Conservation (phyloP, 257 asterid species). For the Solanum lycopersicoides region DNA sequence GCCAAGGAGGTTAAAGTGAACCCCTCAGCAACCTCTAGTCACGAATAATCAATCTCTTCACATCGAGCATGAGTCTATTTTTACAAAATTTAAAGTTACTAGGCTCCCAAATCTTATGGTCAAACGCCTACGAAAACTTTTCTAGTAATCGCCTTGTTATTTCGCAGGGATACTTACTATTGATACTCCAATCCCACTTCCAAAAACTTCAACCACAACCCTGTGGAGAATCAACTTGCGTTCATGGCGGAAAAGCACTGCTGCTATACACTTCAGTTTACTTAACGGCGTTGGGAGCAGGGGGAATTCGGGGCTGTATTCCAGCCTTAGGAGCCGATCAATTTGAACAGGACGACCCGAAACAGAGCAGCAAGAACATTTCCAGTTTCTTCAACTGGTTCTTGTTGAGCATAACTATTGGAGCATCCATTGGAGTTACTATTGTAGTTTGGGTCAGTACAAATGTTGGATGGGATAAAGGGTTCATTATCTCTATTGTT, state of each 20-base stretch:
- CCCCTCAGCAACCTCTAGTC: no score
- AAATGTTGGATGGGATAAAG: slow-evolving; percentile 67
- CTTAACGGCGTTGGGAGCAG: slow-evolving; percentile 53
- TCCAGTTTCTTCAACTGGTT: slow-evolving; percentile 82
- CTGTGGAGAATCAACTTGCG: slow-evolving; percentile 45
- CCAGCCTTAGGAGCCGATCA: slow-evolving; percentile 61
- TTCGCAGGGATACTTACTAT: slow-evolving; percentile 48
- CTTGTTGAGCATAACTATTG: slow-evolving; percentile 40
- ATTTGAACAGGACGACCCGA: slow-evolving; percentile 42
- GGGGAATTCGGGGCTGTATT: slow-evolving; percentile 66
- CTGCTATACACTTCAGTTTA: slow-evolving; percentile 47
- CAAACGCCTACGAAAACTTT: background rate
- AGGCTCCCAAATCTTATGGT: background rate
- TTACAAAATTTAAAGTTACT: no score
- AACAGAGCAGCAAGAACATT: slow-evolving; percentile 40
- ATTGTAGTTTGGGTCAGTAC: slow-evolving; percentile 63
- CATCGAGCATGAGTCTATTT: no score
- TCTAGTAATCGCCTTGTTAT: background rate
- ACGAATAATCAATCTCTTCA: no score
- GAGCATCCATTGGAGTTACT: slow-evolving; percentile 39
- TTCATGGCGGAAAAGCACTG: slow-evolving; percentile 41
- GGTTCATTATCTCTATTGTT: slow-evolving; percentile 43
- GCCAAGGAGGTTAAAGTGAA: no score
- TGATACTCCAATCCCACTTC: slow-evolving; percentile 67
- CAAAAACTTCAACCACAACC: slow-evolving; percentile 37